Evolutionary conservation across 2,329 filamentous ascomycete species (phyloP).

Genomic region (Aurifilum marmelostoma): DNA sequence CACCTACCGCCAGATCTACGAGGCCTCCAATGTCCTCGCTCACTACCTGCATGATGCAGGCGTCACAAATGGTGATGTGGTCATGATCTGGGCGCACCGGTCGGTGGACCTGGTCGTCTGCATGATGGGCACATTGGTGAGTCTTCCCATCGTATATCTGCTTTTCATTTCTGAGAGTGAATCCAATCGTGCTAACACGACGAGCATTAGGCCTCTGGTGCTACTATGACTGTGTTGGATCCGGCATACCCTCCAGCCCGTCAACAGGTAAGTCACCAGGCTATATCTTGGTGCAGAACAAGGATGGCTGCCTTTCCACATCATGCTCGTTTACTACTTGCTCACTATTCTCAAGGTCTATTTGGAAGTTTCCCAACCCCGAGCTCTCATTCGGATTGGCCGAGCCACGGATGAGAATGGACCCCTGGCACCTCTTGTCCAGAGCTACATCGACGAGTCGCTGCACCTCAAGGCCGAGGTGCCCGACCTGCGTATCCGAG

Average conservation of each 20-base stretch:
- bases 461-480: conserved; percentile 74
- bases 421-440: conserved; percentile 52
- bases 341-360: conserved; percentile 49
- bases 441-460: conserved; percentile 71
- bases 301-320: neutral
- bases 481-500: conserved; percentile 70
- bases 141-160: neutral
- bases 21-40: conserved; percentile 79
- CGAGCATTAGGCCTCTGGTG: conserved; percentile 55
- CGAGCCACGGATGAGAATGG: conserved; percentile 72
- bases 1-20: conserved; percentile 84
- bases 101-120: conserved; percentile 69
- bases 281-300: neutral
- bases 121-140: conserved; percentile 69
- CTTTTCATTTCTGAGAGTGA: neutral
- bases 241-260: conserved; percentile 80
- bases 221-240: conserved; percentile 71
- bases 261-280: conserved; percentile 54
- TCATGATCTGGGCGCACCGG: conserved; percentile 89
- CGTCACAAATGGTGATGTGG: conserved; percentile 78
- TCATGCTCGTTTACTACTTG: neutral
- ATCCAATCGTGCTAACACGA: neutral
- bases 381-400: conserved; percentile 70
- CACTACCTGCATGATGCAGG: conserved; percentile 78
- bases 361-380: conserved; percentile 72